These are phyloP conservation scores for Macrophomina phaseolina DNA, from an alignment of 2,329 filamentous ascomycete species.

Conservation along the genomic window DNA sequence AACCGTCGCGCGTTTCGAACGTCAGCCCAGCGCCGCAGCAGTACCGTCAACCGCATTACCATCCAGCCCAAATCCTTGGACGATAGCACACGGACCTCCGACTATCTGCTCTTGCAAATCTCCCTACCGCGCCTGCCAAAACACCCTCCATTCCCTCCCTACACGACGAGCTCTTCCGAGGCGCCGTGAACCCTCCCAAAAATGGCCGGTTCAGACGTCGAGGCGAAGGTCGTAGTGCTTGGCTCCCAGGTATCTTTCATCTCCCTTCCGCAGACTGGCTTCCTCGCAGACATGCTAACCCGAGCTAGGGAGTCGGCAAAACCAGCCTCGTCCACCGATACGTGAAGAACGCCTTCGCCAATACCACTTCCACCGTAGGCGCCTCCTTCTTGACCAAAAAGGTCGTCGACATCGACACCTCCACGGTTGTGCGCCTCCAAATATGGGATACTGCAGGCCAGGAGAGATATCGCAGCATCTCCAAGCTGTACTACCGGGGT, in stretches of 20 bases:
- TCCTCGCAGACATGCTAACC: slow-evolving; percentile 70
- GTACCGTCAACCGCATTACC: background rate
- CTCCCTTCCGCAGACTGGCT: slow-evolving; percentile 71
- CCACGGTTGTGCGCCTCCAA: slow-evolving; percentile 86
- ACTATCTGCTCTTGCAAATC: background rate
- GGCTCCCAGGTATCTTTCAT: slow-evolving; percentile 71
- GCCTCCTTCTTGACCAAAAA: slow-evolving; percentile 68
- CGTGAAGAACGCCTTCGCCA: slow-evolving; percentile 69
- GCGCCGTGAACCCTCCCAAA: slow-evolving; percentile 6
- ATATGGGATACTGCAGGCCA: slow-evolving; percentile 98
- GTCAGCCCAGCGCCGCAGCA: slow-evolving; percentile 21
- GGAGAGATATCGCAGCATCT: slow-evolving; percentile 93
- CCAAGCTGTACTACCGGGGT: slow-evolving; percentile 87
- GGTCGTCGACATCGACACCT: slow-evolving; percentile 76
- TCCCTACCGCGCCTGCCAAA: background rate
- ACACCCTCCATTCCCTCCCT: slow-evolving; percentile 35
- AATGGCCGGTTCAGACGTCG: slow-evolving; percentile 59
- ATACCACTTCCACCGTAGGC: slow-evolving; percentile 56
- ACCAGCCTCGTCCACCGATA: slow-evolving; percentile 79
- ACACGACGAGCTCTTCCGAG: background rate
- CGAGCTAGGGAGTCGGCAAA: slow-evolving; percentile 74
- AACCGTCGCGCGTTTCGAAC: slow-evolving; percentile 24
- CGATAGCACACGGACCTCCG: slow-evolving; percentile 4
- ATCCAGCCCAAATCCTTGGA: slow-evolving; percentile 14
- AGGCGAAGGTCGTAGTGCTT: slow-evolving; percentile 82